These are phyloP conservation scores for Salix dunnii DNA, from an alignment of 345 rosid species.

Conservation along the genomic window DNA sequence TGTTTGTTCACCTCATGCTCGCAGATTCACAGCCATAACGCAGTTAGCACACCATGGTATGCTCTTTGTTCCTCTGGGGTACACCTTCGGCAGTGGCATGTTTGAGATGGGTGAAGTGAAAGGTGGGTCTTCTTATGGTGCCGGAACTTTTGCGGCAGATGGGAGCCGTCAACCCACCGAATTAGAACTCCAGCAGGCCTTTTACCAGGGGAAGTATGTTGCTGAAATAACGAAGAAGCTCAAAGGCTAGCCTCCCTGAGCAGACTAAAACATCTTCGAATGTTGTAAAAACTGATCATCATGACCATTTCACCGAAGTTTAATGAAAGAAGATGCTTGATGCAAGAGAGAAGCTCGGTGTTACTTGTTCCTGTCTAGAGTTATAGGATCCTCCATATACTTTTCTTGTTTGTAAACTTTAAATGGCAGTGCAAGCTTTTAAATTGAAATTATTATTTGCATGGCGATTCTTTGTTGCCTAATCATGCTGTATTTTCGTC, in stretches of 20 bases:
- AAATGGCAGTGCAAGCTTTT: no score
- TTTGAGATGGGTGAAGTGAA: conserved; percentile 85
- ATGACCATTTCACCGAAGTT: neutral
- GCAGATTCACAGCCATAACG: conserved; percentile 81
- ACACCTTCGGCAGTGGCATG: conserved; percentile 82
- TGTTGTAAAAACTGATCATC: neutral
- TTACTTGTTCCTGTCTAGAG: no score
- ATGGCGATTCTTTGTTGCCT: no score
- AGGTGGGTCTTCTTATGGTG: conserved; percentile 89
- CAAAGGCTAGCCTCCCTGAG: conserved; percentile 18
- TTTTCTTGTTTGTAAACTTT: no score
- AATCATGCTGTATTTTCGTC: no score
- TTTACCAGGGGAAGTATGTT: conserved; percentile 77
- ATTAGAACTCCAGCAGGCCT: conserved; percentile 76
- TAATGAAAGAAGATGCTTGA: neutral
- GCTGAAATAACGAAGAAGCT: conserved; percentile 82
- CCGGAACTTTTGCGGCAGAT: conserved; percentile 89
- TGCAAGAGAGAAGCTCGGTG: neutral
- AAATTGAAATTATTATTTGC: no score
- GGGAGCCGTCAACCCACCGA: conserved; percentile 77
- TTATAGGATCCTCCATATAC: no score
- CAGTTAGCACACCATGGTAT: conserved; percentile 87
- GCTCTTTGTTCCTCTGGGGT: conserved; percentile 86
- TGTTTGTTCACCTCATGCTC: neutral
- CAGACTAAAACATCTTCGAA: neutral